phyloP scores from a whole-genome alignment of 495 filamentous ascomycete species.

The Clohesyomyces aquaticus region DNA sequence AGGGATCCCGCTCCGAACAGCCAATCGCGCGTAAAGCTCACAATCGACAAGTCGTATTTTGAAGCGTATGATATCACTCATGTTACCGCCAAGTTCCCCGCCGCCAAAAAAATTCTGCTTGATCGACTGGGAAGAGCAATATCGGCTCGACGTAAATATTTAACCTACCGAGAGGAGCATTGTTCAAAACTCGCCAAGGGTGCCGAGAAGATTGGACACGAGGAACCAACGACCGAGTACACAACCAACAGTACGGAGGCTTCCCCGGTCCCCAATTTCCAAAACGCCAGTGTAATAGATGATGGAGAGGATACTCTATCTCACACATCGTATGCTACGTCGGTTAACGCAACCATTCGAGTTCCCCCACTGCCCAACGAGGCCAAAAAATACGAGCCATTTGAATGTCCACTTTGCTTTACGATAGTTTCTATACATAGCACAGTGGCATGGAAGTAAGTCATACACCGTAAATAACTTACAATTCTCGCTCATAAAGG shows the following conservation, averaged over 20 bases:
- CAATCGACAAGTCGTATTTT: slow-evolving; percentile 37
- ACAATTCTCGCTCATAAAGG: not conserved
- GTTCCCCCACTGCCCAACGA: slow-evolving; percentile 31
- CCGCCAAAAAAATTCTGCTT: slow-evolving; percentile 21
- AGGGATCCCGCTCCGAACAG: slow-evolving; percentile 47
- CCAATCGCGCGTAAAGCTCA: slow-evolving; percentile 40
- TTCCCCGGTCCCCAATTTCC: not conserved
- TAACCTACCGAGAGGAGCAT: slow-evolving; percentile 52
- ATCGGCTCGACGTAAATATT: slow-evolving; percentile 49
- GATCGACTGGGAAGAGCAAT: slow-evolving; percentile 51
- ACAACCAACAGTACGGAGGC: slow-evolving; percentile 33
- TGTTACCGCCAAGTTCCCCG: slow-evolving; percentile 23
- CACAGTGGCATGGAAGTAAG: slow-evolving; percentile 23
- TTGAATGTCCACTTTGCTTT: slow-evolving; percentile 39
- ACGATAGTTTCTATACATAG: slow-evolving; percentile 37
- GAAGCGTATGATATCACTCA: slow-evolving; percentile 40
- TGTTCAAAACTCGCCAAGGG: slow-evolving; percentile 45
- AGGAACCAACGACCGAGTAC: slow-evolving; percentile 20
- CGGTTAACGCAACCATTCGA: slow-evolving; percentile 20
- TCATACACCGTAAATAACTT: not conserved
- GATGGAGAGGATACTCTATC: slow-evolving; percentile 24
- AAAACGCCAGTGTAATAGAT: not conserved
- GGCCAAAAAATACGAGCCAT: slow-evolving; percentile 27
- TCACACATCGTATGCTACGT: slow-evolving; percentile 28
- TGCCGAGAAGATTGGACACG: slow-evolving; percentile 23